These are phyloP conservation scores for Fusarium agapanthi DNA, from an alignment of 2,329 filamentous ascomycete genomes.

Conservation along the genomic window DNA sequence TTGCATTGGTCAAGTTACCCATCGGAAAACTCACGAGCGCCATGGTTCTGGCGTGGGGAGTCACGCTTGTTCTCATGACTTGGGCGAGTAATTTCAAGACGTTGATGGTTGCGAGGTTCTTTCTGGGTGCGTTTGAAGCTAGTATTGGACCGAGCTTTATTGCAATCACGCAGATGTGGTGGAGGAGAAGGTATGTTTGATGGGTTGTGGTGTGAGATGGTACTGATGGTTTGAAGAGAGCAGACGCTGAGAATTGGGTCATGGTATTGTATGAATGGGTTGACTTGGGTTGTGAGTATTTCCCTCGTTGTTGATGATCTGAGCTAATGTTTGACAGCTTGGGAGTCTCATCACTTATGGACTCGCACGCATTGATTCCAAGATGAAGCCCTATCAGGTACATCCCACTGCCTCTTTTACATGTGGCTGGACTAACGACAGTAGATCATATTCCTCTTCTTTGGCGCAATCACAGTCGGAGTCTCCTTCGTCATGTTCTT, in stretches of 20 bases:
- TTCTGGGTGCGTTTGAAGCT: conserved; percentile 66
- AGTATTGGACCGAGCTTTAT: conserved; percentile 60
- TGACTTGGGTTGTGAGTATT: conserved; percentile 60
- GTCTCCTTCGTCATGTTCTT: conserved; percentile 56
- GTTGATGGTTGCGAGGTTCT: conserved; percentile 61
- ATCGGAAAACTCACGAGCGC: conserved; percentile 69
- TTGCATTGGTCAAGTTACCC: conserved; percentile 67
- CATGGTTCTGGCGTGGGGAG: conserved; percentile 64
- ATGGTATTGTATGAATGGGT: conserved; percentile 70
- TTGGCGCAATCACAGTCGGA: conserved; percentile 59
- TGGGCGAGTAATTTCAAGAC: conserved; percentile 59
- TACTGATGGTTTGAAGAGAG: conserved; percentile 49
- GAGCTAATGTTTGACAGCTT: conserved; percentile 43
- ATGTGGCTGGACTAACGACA: neutral
- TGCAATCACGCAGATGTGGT: conserved; percentile 70
- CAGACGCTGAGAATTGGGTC: conserved; percentile 65
- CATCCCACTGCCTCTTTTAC: accelerated
- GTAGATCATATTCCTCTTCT: conserved; percentile 62
- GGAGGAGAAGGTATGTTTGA: conserved; percentile 54
- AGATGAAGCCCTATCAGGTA: conserved; percentile 58
- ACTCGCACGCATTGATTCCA: conserved; percentile 63
- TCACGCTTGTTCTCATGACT: conserved; percentile 60
- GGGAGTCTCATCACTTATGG: conserved; percentile 67
- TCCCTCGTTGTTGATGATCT: no score
- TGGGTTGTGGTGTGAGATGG: neutral